Conservation (phyloP, 1,284 basidiomycete species). For the Phylloboletellus chloephorus region DNA sequence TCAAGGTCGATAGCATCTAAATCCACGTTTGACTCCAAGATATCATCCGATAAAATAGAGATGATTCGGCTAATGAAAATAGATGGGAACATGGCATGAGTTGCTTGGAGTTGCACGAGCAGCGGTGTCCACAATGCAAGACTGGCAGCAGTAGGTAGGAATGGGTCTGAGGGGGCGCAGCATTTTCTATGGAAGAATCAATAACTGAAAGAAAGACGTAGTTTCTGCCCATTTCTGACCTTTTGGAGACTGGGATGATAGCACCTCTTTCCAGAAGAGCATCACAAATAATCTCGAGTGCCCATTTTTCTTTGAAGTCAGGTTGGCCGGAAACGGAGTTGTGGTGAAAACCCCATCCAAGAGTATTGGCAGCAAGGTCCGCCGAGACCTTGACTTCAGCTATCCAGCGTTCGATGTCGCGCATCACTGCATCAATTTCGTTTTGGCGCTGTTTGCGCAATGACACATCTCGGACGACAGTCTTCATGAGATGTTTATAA, state of each 20-base stretch:
- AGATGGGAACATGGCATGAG: slow-evolving; percentile 51
- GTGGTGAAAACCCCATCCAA: slow-evolving; percentile 42
- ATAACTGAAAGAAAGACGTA: slow-evolving; percentile 2
- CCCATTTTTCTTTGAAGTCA: slow-evolving; percentile 54
- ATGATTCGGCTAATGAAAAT: slow-evolving; percentile 51
- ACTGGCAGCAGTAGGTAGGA: slow-evolving; percentile 48
- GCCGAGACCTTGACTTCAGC: slow-evolving; percentile 62
- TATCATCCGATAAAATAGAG: slow-evolving; percentile 35
- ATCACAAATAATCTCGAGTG: slow-evolving; percentile 64
- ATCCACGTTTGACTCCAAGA: slow-evolving; percentile 2
- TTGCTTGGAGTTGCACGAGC: slow-evolving; percentile 52
- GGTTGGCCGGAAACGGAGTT: slow-evolving; percentile 32
- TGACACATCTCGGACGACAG: slow-evolving; percentile 55
- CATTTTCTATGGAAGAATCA: slow-evolving; percentile 50
- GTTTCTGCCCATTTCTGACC: slow-evolving; percentile 42
- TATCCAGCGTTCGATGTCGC: slow-evolving; percentile 68
- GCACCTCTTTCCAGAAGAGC: slow-evolving; percentile 56
- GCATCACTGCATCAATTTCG: slow-evolving; percentile 45
- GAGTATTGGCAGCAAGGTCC: slow-evolving; percentile 40
- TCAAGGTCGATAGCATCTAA: slow-evolving; percentile 13
- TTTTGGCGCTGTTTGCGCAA: slow-evolving; percentile 47
- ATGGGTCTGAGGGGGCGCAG: slow-evolving; percentile 39
- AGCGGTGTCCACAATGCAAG: slow-evolving; percentile 70
- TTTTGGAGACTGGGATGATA: slow-evolving; percentile 75
- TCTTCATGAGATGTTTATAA: slow-evolving; percentile 66